A percentile compares a stretch with the other conserved stretches of the same genome.
Evolutionary conservation across 1,139 yeast species (phyloP).

Genomic region (Suhomyces anneliseae): DNA sequence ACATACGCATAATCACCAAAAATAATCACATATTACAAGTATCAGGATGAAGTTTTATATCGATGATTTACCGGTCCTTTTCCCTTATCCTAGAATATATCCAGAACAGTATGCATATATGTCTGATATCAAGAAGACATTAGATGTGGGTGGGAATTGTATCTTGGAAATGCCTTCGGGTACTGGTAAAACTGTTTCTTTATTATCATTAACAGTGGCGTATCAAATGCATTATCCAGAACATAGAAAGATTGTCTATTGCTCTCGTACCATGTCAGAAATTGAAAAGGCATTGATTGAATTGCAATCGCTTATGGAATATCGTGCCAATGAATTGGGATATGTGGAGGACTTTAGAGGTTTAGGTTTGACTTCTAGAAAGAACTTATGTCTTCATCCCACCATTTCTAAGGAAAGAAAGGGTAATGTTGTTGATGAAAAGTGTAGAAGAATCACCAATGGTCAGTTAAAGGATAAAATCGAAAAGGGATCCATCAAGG

Average conservation of each 20-base stretch:
- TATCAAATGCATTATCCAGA: conserved; percentile 96
- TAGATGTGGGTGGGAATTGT: conserved; percentile 97
- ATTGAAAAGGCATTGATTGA: conserved; percentile 97
- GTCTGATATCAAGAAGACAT: conserved; percentile 90
- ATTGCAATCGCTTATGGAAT: conserved; percentile 83
- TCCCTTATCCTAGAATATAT: conserved; percentile 96
- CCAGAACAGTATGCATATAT: conserved; percentile 98
- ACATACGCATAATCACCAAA: too few species aligned
- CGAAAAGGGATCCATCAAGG: conserved; percentile 56
- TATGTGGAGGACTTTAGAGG: conserved; percentile 88
- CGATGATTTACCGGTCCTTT: conserved; percentile 91
- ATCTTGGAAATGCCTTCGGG: conserved; percentile 99
- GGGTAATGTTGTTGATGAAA: conserved; percentile 94
- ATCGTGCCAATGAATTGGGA: conserved; percentile 78
- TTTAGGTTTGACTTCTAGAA: conserved; percentile 89
- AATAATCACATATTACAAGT: too few species aligned
- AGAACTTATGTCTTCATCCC: conserved; percentile 90
- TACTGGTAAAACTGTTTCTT: conserved; percentile 93
- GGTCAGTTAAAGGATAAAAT: conserved; percentile 77
- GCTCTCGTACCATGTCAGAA: conserved; percentile 99
- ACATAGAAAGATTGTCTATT: conserved; percentile 88
- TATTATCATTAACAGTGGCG: conserved; percentile 87
- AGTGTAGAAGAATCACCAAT: conserved; percentile 90
- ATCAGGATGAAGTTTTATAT: conserved; percentile 66
- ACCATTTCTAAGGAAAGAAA: conserved; percentile 81